phyloP scores from a whole-genome alignment of 2,329 filamentous ascomycete genomes.

The Sporothrix globosa region DNA sequence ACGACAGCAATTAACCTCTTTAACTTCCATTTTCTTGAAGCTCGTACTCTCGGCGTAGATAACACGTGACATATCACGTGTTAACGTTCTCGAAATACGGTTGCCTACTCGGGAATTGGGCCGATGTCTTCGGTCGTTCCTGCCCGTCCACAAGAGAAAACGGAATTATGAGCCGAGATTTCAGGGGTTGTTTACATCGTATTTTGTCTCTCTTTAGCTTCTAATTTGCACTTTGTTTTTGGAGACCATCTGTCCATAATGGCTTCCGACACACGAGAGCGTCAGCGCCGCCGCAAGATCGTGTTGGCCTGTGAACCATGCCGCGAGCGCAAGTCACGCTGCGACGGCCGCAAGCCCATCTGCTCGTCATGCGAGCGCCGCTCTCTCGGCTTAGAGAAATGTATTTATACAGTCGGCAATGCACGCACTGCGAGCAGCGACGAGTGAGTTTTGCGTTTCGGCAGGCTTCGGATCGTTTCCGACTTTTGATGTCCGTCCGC shows the following conservation, averaged over 20 bases:
- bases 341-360: conserved; percentile 50
- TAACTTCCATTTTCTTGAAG: too few relatives aligned
- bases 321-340: conserved; percentile 48
- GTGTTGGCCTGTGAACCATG: conserved; percentile 50
- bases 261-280: conserved; percentile 29
- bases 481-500: not conserved
- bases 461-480: not conserved
- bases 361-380: conserved; percentile 49
- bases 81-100: too few relatives aligned
- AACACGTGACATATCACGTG: not conserved
- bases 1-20: too few relatives aligned
- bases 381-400: conserved; percentile 34
- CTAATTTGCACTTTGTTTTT: not conserved
- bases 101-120: too few relatives aligned
- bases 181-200: not conserved
- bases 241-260: not conserved
- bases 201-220: not conserved
- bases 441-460: conserved; percentile 14
- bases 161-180: not conserved
- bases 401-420: conserved; percentile 31
- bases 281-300: conserved; percentile 38
- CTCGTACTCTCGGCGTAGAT: not conserved
- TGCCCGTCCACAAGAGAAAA: not conserved
- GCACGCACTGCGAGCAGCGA: conserved; percentile 32
- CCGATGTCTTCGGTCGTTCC: too few relatives aligned